phyloP scores from a whole-genome alignment of 768 basidiomycete species.

The Trametes cubensis region DNA sequence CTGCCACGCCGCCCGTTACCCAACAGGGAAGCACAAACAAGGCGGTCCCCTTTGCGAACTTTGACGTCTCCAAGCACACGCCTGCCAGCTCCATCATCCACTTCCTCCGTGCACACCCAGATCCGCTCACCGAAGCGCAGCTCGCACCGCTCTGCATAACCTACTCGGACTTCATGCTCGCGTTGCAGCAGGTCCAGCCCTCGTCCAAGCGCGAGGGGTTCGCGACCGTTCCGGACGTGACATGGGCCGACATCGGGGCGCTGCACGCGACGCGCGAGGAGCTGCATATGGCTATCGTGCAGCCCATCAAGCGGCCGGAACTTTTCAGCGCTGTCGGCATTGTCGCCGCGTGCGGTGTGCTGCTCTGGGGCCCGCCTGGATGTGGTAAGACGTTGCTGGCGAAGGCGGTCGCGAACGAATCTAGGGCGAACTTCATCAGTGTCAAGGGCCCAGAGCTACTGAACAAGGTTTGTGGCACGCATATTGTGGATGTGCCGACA shows the following conservation, averaged over 20 bases:
- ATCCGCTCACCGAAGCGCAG: constrained; percentile 74
- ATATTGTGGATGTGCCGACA: neutral
- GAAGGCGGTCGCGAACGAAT: constrained; percentile 97
- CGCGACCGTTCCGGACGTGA: constrained; percentile 93
- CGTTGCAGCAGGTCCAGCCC: constrained; percentile 89
- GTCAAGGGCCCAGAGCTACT: constrained; percentile 96
- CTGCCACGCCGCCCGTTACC: constrained; percentile 14
- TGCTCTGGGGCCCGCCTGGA: constrained; percentile 98
- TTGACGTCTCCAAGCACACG: constrained; percentile 40
- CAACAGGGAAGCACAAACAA: constrained; percentile 20
- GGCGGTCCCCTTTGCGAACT: constrained; percentile 39
- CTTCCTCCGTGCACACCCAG: constrained; percentile 87
- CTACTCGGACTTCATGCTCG: constrained; percentile 74
- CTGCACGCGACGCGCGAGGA: constrained; percentile 86
- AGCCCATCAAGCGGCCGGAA: constrained; percentile 89
- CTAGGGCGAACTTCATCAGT: constrained; percentile 94
- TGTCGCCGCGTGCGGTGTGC: constrained; percentile 87
- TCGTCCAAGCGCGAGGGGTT: constrained; percentile 98
- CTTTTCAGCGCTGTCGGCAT: constrained; percentile 89
- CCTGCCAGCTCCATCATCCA: constrained; percentile 77
- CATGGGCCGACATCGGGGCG: constrained; percentile 94
- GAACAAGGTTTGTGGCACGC: constrained; percentile 75
- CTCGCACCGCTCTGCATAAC: constrained; percentile 84
- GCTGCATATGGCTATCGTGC: constrained; percentile 96
- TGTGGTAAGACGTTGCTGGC: constrained; percentile 98